A percentile compares a stretch with the other conserved stretches of the same genome.
Evolutionary conservation across 2,329 filamentous ascomycete species (phyloP).

Genomic region (Ascochyta viciae-villosae): DNA sequence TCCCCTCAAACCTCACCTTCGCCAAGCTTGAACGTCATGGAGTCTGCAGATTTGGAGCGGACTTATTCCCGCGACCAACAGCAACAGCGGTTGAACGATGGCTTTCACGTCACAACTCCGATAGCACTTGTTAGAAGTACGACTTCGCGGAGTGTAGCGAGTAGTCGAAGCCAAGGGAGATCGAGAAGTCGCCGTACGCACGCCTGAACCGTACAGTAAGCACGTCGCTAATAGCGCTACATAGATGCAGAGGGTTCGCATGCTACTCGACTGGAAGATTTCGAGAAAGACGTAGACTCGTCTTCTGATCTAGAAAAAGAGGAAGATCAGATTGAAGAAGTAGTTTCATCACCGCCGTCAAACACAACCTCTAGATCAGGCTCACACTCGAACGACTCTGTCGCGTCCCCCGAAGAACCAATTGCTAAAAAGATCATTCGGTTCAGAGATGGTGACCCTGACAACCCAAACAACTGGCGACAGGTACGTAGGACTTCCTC

Average conservation of each 20-base stretch:
- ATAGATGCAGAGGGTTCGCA: constrained; percentile 27
- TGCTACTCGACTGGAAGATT: constrained; percentile 21
- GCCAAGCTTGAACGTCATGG: constrained; percentile 27
- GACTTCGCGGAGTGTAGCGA: constrained; percentile 30
- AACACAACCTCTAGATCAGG: constrained; percentile 16
- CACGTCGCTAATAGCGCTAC: constrained; percentile 12
- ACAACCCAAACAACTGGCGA: constrained; percentile 54
- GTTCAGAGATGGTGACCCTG: constrained; percentile 50
- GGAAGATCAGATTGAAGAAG: constrained; percentile 38
- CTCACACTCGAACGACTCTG: constrained; percentile 17
- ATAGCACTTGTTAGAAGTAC: constrained; percentile 38
- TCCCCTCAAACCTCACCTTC: constrained; percentile 1
- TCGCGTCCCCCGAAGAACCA: constrained; percentile 1
- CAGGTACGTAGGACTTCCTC: constrained; percentile 20
- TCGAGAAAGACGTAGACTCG: constrained; percentile 34
- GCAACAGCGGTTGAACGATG: constrained; percentile 39
- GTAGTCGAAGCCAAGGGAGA: constrained; percentile 16
- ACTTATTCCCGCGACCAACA: constrained; percentile 47
- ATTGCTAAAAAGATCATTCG: constrained; percentile 41
- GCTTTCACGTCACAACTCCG: constrained; percentile 33
- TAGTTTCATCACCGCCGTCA: constrained; percentile 18
- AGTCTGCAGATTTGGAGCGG: constrained; percentile 38
- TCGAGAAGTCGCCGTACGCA: constrained; percentile 25
- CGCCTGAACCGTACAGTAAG: neutral
- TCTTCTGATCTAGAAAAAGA: constrained; percentile 28